A percentile compares a stretch with the other conserved stretches of the same genome.
These are phyloP conservation scores for Schoenoplectus triqueter DNA, from an alignment of 202 grass and related monocot genomes.

Conservation along the genomic window DNA sequence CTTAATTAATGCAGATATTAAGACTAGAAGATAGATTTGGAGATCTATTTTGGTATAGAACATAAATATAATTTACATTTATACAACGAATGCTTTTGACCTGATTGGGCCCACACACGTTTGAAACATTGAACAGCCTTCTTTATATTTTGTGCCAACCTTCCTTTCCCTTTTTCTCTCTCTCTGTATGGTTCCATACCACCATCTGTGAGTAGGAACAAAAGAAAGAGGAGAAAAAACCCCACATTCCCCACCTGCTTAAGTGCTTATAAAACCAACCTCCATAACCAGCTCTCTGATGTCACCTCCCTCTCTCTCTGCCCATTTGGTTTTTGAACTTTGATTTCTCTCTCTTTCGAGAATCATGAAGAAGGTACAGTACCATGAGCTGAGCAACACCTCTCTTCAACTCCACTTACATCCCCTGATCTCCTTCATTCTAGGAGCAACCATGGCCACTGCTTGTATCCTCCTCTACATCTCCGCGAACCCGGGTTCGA, in stretches of 20 bases:
- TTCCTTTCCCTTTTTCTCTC: not conserved
- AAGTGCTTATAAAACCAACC: not conserved
- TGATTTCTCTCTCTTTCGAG: not conserved
- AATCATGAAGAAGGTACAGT: constrained; percentile 41
- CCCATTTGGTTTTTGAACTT: not conserved
- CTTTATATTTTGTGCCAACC: not conserved
- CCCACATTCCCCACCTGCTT: not conserved
- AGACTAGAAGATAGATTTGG: too few relatives aligned
- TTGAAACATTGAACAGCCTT: not conserved
- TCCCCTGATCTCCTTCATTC: constrained; percentile 65
- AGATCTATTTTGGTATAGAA: too few relatives aligned
- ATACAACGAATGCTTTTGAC: not conserved
- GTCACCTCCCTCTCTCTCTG: not conserved
- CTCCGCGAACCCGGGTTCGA: constrained; percentile 52
- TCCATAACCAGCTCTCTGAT: constrained; percentile 14
- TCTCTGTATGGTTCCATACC: not conserved
- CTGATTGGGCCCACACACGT: not conserved
- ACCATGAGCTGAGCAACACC: constrained; percentile 47
- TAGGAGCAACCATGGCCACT: constrained; percentile 78
- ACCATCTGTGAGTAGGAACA: not conserved
- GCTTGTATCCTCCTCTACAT: constrained; percentile 80
- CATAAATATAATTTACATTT: not conserved
- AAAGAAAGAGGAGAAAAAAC: not conserved
- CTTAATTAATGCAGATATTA: too few relatives aligned
- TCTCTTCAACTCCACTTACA: constrained; percentile 28